A percentile compares a stretch with the other conserved stretches of the same genome.
Evolutionary conservation across 805 yeast species (phyloP).

Genomic region (Ogataea ramenticola): DNA sequence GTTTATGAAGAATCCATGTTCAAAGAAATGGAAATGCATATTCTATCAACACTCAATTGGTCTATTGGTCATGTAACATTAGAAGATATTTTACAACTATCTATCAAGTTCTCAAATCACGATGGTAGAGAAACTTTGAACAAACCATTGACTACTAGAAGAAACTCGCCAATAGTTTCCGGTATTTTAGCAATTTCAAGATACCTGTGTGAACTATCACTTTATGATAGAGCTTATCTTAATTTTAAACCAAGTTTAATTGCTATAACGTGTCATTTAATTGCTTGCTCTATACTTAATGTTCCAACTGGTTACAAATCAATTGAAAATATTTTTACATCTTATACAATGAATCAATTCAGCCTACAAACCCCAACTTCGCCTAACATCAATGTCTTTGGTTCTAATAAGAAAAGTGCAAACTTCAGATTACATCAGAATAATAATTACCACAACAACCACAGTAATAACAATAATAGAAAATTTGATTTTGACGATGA

Average conservation of each 20-base stretch:
- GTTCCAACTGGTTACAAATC: slow-evolving; percentile 35
- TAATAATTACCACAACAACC: neutral
- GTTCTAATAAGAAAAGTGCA: neutral
- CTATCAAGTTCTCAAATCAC: slow-evolving; percentile 28
- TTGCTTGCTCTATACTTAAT: slow-evolving; percentile 48
- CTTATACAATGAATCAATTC: slow-evolving; percentile 8
- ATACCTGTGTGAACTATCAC: slow-evolving; percentile 46
- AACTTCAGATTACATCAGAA: neutral
- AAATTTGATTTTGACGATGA: neutral
- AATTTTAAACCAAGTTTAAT: slow-evolving; percentile 36
- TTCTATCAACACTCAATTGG: slow-evolving; percentile 34
- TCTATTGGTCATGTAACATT: slow-evolving; percentile 37
- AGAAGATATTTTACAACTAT: slow-evolving; percentile 42
- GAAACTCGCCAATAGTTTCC: slow-evolving; percentile 32
- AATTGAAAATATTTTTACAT: slow-evolving; percentile 18
- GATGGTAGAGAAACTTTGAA: slow-evolving; percentile 20
- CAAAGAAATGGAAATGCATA: slow-evolving; percentile 39
- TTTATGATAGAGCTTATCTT: slow-evolving; percentile 41
- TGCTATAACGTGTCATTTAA: slow-evolving; percentile 43
- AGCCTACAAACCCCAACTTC: slow-evolving; percentile 14
- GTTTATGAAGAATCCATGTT: slow-evolving; percentile 45
- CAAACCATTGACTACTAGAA: slow-evolving; percentile 19
- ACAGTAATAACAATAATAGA: neutral
- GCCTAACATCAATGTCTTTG: slow-evolving; percentile 3
- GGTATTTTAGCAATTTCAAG: slow-evolving; percentile 49